Evolutionary conservation across 257 asterid genomes (phyloP), one percentile per base, ranked within the genome.

Genomic region (Solanum chmielewskii): DNA sequence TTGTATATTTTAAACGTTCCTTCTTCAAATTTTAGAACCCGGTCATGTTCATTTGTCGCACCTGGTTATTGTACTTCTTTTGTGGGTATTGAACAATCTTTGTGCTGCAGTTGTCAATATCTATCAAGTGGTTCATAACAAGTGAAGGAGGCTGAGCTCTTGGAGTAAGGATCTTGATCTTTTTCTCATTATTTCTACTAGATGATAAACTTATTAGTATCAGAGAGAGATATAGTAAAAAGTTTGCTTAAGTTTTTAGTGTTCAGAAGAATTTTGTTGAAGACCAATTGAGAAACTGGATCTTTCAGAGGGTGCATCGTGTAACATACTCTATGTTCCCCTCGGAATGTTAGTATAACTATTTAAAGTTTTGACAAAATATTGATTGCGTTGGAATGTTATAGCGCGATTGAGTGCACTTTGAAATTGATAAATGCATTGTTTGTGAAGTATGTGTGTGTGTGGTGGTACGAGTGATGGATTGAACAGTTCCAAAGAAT

Each of bases 161-260:
- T 84, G 41, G 83, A 86, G 96, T 92, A 91, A 91, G 96, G 85
- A 83, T 71, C 86, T 41, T 77, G n/a, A 89, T 49, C 60, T 42
- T 70, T 62, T 33, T 70, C 70, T 80, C 85, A 47, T 20, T 80
- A 11, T 80, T 52, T 47, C 85, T 80, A 47, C 69, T 3, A 49
- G 68, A 47, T 20, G 45, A 18, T 47, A 10, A 10, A 16, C 15
- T 45, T 78, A 1, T 78, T 9, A 29, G 68, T 80, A 49, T 80
- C 85, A 9, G 44, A 47, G 84, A 47, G 42, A 45, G 68, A 45
- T 5, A 15, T 80, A 77, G 21, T 77, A 8, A 73, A 77, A 16
- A n/a, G 56, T 8, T 42, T 44, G 66, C 41, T 18, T 0, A 56
- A 56, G 64, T 56, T 18, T 56, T 56, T 56, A 56, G 64, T 7